Evolutionary conservation across 768 basidiomycete genomes (phyloP).

Genomic region (Leccinellum albellum): DNA sequence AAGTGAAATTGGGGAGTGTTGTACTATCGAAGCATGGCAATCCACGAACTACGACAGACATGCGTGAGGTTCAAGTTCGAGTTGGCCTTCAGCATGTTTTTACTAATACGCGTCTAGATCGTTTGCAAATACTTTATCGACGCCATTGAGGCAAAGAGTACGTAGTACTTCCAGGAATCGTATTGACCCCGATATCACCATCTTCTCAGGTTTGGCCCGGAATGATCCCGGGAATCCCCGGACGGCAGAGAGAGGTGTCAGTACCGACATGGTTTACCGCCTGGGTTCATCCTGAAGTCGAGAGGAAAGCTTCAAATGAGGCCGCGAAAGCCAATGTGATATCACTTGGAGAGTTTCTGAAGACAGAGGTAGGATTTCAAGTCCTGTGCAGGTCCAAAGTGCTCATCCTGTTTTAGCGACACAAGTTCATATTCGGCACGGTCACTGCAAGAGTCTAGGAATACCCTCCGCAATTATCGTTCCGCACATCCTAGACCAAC

Average conservation of each 20-base stretch:
- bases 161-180: not conserved
- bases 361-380: slow-evolving; percentile 75
- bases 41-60: slow-evolving; percentile 87
- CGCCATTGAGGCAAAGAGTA: slow-evolving; percentile 87
- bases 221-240: slow-evolving; percentile 96
- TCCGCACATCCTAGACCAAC: slow-evolving; percentile 15
- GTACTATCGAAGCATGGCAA: slow-evolving; percentile 86
- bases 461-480: not conserved
- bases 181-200: not conserved
- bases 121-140: slow-evolving; percentile 98
- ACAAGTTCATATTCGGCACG: slow-evolving; percentile 59
- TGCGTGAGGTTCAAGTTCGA: slow-evolving; percentile 33
- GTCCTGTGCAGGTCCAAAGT: not conserved
- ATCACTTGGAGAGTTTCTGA: slow-evolving; percentile 93
- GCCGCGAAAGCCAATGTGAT: slow-evolving; percentile 87
- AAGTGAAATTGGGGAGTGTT: slow-evolving; percentile 81
- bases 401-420: slow-evolving; percentile 53
- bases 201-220: slow-evolving; percentile 55
- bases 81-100: not conserved
- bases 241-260: slow-evolving; percentile 79
- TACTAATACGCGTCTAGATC: slow-evolving; percentile 52
- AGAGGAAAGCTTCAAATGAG: slow-evolving; percentile 87
- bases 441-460: not conserved
- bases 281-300: slow-evolving; percentile 95
- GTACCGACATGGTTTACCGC: slow-evolving; percentile 92